Conservation (phyloP, 2,329 filamentous ascomycete genomes). For the Venturia nashicola region DNA sequence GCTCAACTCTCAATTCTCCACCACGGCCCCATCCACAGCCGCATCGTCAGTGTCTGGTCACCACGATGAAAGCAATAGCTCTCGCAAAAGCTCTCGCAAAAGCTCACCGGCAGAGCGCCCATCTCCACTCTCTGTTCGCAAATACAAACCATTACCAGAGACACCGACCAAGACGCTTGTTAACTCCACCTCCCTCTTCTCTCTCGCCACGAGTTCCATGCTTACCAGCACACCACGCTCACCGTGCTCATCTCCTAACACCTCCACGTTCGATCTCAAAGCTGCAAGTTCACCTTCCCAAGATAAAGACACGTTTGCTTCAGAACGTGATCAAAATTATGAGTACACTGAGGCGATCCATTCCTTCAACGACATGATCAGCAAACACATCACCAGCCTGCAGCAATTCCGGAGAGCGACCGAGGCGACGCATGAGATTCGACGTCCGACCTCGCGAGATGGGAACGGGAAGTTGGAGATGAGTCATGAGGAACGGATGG, state of each 20-base stretch:
- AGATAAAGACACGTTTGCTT: background rate
- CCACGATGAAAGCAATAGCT: background rate
- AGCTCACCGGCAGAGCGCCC: background rate
- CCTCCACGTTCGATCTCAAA: background rate
- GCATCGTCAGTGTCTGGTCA: conserved; percentile 3
- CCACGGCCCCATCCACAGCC: conserved; percentile 2
- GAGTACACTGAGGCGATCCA: background rate
- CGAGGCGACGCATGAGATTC: background rate
- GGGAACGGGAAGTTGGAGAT: conserved; percentile 3
- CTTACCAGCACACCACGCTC: background rate
- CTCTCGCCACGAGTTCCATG: background rate
- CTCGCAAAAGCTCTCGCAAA: background rate
- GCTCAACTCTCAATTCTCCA: background rate
- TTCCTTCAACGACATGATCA: conserved; percentile 6
- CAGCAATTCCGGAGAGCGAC: background rate
- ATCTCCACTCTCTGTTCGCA: conserved; percentile 7
- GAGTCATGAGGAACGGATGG: background rate
- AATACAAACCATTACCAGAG: conserved; percentile 4
- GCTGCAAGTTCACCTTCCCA: background rate
- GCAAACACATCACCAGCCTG: conserved; percentile 3
- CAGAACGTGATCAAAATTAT: background rate
- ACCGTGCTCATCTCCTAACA: background rate
- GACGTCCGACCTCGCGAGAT: background rate
- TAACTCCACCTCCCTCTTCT: conserved; percentile 5
- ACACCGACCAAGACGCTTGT: background rate